phyloP scores from a whole-genome alignment of 2,329 filamentous ascomycete species.

The Ceratocystis colombiana region DNA sequence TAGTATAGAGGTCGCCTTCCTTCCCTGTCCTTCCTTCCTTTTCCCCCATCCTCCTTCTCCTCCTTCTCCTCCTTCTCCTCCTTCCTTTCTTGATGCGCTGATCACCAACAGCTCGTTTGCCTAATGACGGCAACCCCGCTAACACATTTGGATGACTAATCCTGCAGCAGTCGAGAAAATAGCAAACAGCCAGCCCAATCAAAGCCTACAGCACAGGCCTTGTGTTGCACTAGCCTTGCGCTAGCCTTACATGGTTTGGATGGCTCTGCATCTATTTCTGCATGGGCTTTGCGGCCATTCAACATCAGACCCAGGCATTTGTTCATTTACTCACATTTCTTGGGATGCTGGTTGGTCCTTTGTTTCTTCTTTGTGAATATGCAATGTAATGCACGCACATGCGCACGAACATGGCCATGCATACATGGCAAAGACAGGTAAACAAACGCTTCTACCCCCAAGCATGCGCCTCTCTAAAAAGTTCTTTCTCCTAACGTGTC shows the following conservation, averaged over 20 bases:
- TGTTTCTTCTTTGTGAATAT: too few relatives aligned
- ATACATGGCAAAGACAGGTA: too few relatives aligned
- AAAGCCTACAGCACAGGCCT: slow-evolving; percentile 7
- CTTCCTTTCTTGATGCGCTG: background rate
- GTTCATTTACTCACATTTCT: background rate
- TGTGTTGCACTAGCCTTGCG: slow-evolving; percentile 5
- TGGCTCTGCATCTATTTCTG: background rate
- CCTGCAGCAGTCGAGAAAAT: background rate
- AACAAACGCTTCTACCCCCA: too few relatives aligned
- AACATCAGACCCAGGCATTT: background rate
- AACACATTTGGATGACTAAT: background rate
- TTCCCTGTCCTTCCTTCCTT: background rate
- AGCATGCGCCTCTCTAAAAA: too few relatives aligned
- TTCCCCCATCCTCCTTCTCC: background rate
- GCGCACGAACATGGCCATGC: too few relatives aligned
- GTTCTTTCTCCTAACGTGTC: background rate
- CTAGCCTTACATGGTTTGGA: background rate
- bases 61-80: background rate
- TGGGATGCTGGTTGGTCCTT: background rate
- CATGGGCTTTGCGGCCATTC: background rate
- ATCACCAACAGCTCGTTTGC: slow-evolving; percentile 1
- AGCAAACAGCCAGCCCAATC: background rate
- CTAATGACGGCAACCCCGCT: background rate
- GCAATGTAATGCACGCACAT: too few relatives aligned
- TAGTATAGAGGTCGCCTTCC: background rate